Percentiles rank a stretch among this genome's conserved stretches.
Conservation (phyloP, 2,329 filamentous ascomycete genomes). For the Talaromyces sp. region DNA sequence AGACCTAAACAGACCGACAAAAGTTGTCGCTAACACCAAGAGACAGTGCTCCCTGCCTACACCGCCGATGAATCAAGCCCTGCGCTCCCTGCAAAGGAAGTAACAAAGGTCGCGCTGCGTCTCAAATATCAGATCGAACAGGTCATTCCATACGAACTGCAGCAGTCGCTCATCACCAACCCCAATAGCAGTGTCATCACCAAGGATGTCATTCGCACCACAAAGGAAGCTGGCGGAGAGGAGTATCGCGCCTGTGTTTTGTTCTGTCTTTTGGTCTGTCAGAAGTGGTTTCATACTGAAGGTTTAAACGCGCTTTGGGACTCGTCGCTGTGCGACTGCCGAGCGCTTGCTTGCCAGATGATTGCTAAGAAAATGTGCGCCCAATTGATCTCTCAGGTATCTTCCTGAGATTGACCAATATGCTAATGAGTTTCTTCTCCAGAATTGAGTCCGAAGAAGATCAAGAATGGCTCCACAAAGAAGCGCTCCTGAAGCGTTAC, state of each 20-base stretch:
- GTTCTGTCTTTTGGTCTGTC: constrained; percentile 72
- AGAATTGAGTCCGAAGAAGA: constrained; percentile 86
- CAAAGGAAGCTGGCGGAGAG: constrained; percentile 73
- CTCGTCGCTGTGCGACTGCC: constrained; percentile 73
- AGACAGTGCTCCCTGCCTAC: constrained; percentile 43
- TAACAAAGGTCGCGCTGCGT: constrained; percentile 85
- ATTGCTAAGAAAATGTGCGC: constrained; percentile 71
- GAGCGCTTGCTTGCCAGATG: constrained; percentile 81
- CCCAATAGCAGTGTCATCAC: constrained; percentile 87
- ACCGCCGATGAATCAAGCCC: constrained; percentile 48
- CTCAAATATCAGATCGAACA: constrained; percentile 88
- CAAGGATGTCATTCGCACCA: constrained; percentile 70
- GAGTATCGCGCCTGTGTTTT: constrained; percentile 78
- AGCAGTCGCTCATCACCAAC: constrained; percentile 68
- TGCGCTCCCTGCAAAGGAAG: constrained; percentile 70
- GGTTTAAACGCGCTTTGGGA: constrained; percentile 84
- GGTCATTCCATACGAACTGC: constrained; percentile 84
- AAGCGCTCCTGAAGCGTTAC: constrained; percentile 82
- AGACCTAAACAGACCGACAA: background rate
- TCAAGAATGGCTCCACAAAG: constrained; percentile 71
- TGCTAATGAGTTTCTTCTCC: background rate
- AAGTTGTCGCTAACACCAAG: background rate
- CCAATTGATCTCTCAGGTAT: background rate
- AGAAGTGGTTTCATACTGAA: constrained; percentile 77
- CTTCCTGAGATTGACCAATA: constrained; percentile 7